Percentiles rank a stretch among this genome's conserved stretches.
Evolutionary conservation across 768 basidiomycete species (phyloP).

Genomic region (Cubamyces lactineus): DNA sequence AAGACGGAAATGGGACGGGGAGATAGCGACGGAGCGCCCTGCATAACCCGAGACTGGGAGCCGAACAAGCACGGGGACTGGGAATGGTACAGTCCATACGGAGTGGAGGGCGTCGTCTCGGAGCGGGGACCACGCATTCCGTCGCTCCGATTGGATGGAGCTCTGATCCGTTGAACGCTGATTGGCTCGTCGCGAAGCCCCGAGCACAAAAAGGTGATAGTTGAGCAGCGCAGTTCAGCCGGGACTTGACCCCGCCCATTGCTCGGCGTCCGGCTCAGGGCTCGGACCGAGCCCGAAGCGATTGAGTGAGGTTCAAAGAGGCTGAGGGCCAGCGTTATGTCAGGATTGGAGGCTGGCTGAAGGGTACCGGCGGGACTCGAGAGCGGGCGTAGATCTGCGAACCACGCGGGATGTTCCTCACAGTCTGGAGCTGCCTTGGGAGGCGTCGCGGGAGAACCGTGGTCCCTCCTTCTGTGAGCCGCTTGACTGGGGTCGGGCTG

Average conservation of each 20-base stretch:
- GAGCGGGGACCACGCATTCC: neutral
- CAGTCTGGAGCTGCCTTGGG: too few species aligned
- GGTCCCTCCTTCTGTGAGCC: neutral
- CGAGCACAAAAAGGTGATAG: neutral
- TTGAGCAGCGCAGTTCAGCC: constrained; percentile 5
- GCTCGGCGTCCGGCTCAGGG: neutral
- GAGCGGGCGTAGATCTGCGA: too few species aligned
- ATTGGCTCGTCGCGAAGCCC: neutral
- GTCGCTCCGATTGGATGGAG: too few species aligned
- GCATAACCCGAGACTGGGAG: neutral
- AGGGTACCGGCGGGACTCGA: too few species aligned
- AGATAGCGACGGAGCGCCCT: neutral
- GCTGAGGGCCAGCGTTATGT: neutral
- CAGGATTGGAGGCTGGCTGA: too few species aligned
- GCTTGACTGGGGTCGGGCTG: neutral
- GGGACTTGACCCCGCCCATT: neutral
- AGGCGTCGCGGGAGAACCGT: neutral
- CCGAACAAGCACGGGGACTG: neutral
- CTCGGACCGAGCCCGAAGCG: neutral
- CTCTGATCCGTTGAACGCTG: neutral
- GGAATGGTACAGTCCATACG: constrained; percentile 16
- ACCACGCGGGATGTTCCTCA: too few species aligned
- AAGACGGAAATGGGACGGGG: neutral
- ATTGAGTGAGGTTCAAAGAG: neutral
- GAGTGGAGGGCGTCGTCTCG: neutral